These are phyloP conservation scores for Xylariaceae sp. DNA, from an alignment of 2,329 filamentous ascomycete species.

Conservation along the genomic window DNA sequence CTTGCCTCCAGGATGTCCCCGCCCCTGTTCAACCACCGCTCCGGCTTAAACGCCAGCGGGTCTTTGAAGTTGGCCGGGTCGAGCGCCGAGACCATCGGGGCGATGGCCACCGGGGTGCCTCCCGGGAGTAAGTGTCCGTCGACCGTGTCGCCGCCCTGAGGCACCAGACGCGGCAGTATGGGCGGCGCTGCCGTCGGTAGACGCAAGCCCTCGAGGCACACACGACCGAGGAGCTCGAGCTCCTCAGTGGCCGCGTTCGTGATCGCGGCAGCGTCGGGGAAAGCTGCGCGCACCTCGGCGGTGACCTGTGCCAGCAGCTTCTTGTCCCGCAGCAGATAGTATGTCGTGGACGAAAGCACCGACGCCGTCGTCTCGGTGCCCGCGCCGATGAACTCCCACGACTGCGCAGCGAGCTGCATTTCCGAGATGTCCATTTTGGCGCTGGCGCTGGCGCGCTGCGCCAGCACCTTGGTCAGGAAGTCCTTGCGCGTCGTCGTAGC, in stretches of 20 bases:
- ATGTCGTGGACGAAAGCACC: not conserved
- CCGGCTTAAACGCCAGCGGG: no score
- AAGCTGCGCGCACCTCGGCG: slow-evolving; percentile 1
- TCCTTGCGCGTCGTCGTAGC: not conserved
- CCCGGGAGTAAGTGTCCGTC: no score
- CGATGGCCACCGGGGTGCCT: no score
- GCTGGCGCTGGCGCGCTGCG: not conserved
- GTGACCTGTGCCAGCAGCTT: not conserved
- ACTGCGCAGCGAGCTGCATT: slow-evolving; percentile 1
- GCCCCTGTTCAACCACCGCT: no score
- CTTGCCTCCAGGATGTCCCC: no score
- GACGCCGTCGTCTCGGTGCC: slow-evolving; percentile 1
- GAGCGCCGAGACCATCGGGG: no score
- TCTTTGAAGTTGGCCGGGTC: no score
- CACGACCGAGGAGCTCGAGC: not conserved
- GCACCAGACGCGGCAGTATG: not conserved
- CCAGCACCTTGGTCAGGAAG: not conserved
- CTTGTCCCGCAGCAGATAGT: not conserved
- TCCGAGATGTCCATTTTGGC: not conserved
- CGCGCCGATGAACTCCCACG: slow-evolving; percentile 1
- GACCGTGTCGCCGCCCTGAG: no score
- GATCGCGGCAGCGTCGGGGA: not conserved
- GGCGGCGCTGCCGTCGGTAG: not conserved
- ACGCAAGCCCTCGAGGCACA: not conserved
- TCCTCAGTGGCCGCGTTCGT: not conserved